phyloP scores from a whole-genome alignment of 805 yeast genomes.

The Zygosaccharomyces pseudorouxii region DNA sequence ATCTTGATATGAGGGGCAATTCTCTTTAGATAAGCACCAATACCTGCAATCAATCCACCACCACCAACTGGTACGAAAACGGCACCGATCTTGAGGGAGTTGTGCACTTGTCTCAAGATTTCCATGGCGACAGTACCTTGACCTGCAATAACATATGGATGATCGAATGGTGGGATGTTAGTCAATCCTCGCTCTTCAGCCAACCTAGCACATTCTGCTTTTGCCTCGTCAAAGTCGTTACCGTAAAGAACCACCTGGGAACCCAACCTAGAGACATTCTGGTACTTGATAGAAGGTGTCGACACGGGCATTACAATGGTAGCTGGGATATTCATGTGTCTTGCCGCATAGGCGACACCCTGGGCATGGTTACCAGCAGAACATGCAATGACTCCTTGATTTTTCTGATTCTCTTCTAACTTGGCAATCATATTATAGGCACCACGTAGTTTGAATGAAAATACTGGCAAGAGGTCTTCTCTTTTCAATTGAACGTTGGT shows the following conservation, averaged over 20 bases:
- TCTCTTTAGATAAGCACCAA: conserved; percentile 84
- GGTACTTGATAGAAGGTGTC: conserved; percentile 91
- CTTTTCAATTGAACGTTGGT: conserved; percentile 77
- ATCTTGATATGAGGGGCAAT: conserved; percentile 96
- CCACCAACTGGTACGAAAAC: conserved; percentile 95
- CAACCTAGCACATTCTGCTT: conserved; percentile 77
- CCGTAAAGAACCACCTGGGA: conserved; percentile 91
- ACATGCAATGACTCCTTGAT: conserved; percentile 91
- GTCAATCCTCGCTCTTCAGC: conserved; percentile 67
- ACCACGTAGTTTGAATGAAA: conserved; percentile 93
- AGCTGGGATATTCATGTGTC: conserved; percentile 79
- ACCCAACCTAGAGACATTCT: conserved; percentile 88
- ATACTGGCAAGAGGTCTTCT: conserved; percentile 92
- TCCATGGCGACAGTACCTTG: conserved; percentile 98
- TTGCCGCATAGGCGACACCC: conserved; percentile 94
- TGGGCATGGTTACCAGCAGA: conserved; percentile 99
- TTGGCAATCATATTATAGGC: conserved; percentile 97
- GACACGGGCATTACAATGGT: conserved; percentile 98
- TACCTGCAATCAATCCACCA: conserved; percentile 92
- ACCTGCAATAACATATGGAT: conserved; percentile 97
- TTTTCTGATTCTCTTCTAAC: conserved; percentile 51
- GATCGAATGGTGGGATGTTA: conserved; percentile 97
- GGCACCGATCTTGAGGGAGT: conserved; percentile 63
- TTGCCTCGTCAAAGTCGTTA: conserved; percentile 93
- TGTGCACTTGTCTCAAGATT: conserved; percentile 76